A percentile compares a stretch with the other conserved stretches of the same genome.
Conservation (phyloP, 352 stramenopile genomes). For the Globisporangium spinosum region DNA sequence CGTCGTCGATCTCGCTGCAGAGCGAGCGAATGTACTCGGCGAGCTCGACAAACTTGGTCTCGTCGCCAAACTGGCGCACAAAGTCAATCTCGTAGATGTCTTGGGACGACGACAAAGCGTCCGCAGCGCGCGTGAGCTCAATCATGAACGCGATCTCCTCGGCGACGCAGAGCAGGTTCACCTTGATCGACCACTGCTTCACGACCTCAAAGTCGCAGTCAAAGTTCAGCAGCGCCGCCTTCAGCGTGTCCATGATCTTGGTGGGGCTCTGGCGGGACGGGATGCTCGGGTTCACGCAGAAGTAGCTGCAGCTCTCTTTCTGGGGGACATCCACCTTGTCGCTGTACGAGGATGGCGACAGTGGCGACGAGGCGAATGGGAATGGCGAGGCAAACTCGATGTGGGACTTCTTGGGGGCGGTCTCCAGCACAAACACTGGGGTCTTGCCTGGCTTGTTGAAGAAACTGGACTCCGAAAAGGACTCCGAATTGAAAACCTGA, state of each 20-base stretch:
- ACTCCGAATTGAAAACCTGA: conserved; percentile 19
- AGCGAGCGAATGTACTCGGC: conserved; percentile 46
- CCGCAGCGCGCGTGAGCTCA: conserved; percentile 39
- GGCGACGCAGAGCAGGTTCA: conserved; percentile 56
- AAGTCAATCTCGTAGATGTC: conserved; percentile 62
- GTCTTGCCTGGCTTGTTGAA: conserved; percentile 14
- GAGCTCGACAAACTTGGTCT: conserved; percentile 54
- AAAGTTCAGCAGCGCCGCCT: conserved; percentile 31
- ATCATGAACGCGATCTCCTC: conserved; percentile 64
- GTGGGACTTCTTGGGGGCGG: neutral
- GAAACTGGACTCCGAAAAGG: conserved; percentile 16
- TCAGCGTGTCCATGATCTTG: conserved; percentile 52
- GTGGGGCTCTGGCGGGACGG: conserved; percentile 32
- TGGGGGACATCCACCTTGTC: conserved; percentile 43
- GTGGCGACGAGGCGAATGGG: conserved; percentile 26
- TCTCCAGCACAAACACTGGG: conserved; percentile 24
- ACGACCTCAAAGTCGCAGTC: conserved; percentile 36
- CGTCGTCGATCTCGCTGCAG: conserved; percentile 55
- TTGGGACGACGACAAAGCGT: neutral
- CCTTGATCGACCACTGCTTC: conserved; percentile 41
- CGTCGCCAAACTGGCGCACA: conserved; percentile 38
- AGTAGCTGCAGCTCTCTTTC: conserved; percentile 47
- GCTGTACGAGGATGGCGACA: conserved; percentile 40
- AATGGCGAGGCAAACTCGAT: neutral
- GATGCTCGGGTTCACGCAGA: conserved; percentile 51